These are phyloP conservation scores for Candida fluviatilis DNA, from an alignment of 805 yeast genomes.

Conservation along the genomic window DNA sequence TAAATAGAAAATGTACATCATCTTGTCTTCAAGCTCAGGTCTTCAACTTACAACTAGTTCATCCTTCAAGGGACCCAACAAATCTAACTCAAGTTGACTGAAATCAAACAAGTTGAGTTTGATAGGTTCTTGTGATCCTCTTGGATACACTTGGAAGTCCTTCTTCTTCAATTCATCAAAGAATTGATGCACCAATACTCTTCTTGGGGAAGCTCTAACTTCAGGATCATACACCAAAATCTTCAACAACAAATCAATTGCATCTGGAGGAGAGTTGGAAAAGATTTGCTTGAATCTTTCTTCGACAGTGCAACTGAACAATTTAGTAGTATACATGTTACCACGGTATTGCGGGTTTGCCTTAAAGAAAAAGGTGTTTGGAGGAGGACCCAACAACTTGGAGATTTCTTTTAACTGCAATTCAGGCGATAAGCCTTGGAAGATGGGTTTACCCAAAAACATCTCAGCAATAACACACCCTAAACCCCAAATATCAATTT, in stretches of 20 bases:
- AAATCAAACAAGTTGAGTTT: conserved; percentile 59
- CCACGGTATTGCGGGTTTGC: conserved; percentile 76
- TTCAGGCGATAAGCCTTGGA: conserved; percentile 88
- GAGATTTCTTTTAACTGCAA: conserved; percentile 88
- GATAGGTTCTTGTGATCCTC: conserved; percentile 43
- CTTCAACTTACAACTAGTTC: conserved; percentile 18
- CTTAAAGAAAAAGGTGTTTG: conserved; percentile 61
- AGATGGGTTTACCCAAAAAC: conserved; percentile 88
- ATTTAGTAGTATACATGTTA: conserved; percentile 63
- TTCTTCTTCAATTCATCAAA: conserved; percentile 76
- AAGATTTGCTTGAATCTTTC: conserved; percentile 49
- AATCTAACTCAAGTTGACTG: conserved; percentile 61
- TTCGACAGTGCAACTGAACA: conserved; percentile 52
- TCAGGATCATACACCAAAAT: conserved; percentile 91
- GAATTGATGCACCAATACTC: conserved; percentile 83
- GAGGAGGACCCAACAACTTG: conserved; percentile 86
- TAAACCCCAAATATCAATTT: conserved; percentile 96
- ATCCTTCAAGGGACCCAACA: conserved; percentile 37
- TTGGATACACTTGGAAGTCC: conserved; percentile 49
- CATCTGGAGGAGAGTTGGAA: conserved; percentile 73
- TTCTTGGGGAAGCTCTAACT: conserved; percentile 70
- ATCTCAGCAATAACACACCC: conserved; percentile 97
- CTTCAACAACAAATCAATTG: conserved; percentile 76
- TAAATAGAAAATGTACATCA: neutral
- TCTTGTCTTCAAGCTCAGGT: neutral